phyloP scores from a whole-genome alignment of 2,329 filamentous ascomycete genomes.

The Xylariaceae sp. region DNA sequence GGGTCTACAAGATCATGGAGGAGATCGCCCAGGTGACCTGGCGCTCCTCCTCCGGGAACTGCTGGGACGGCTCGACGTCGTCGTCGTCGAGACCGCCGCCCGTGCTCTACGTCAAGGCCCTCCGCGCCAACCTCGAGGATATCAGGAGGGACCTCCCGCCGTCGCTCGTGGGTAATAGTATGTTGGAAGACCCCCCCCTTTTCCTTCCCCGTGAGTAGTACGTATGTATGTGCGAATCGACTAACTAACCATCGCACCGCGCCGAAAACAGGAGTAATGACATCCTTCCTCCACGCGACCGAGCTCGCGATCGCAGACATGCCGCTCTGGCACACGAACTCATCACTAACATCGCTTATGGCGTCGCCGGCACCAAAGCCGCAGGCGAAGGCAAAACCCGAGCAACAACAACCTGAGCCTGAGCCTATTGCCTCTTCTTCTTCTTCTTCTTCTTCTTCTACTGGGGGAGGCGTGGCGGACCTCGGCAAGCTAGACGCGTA shows the following conservation, averaged over 20 bases:
- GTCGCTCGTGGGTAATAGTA: slow-evolving; percentile 35
- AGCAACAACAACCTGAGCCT: not conserved
- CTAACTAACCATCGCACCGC: too few species aligned
- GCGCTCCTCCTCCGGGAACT: too few species aligned
- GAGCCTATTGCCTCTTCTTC: too few species aligned
- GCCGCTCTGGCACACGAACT: slow-evolving; percentile 29
- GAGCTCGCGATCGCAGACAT: slow-evolving; percentile 45
- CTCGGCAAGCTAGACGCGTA: slow-evolving; percentile 29
- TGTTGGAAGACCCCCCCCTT: slow-evolving; percentile 7
- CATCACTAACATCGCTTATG: slow-evolving; percentile 15
- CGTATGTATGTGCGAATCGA: too few species aligned
- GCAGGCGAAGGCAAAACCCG: not conserved
- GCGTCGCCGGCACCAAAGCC: not conserved
- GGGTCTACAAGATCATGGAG: slow-evolving; percentile 29
- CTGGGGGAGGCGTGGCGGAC: too few species aligned
- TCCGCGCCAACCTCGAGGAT: slow-evolving; percentile 31
- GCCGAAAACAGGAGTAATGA: slow-evolving; percentile 39
- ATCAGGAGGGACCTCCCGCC: slow-evolving; percentile 30
- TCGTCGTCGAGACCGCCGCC: slow-evolving; percentile 22
- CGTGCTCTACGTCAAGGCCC: slow-evolving; percentile 35
- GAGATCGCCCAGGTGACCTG: slow-evolving; percentile 28
- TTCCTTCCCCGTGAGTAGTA: too few species aligned
- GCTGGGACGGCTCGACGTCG: too few species aligned
- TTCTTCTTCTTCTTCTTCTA: too few species aligned
- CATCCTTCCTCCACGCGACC: slow-evolving; percentile 39